Evolutionary conservation across 371 early-diverging fungal genomes (phyloP).

Genomic region (Mortierella sp.): DNA sequence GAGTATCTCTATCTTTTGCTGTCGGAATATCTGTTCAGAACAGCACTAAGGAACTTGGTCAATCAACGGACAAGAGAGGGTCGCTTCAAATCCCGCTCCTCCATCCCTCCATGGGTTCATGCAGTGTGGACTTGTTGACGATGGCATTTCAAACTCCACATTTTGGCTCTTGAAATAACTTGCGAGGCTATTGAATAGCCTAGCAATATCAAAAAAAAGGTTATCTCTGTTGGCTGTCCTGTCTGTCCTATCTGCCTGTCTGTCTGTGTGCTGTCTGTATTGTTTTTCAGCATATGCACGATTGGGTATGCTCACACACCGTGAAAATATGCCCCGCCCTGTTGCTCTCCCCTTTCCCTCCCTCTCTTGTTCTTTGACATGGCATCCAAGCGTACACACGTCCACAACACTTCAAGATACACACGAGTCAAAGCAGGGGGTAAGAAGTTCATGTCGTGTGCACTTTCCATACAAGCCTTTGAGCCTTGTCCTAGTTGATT

Average conservation of each 20-base stretch:
- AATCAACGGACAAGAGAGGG: neutral
- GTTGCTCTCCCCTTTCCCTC: neutral
- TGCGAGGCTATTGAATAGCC: neutral
- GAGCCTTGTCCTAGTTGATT: neutral
- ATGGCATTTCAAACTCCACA: conserved; percentile 6
- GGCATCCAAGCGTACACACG: conserved; percentile 7
- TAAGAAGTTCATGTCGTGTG: neutral
- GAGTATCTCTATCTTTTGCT: too few species aligned
- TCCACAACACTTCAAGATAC: neutral
- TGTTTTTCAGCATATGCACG: neutral
- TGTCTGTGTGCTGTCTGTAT: too few species aligned
- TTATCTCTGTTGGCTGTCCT: too few species aligned
- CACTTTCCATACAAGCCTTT: neutral
- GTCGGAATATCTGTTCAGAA: too few species aligned
- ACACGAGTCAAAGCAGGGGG: neutral
- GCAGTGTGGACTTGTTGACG: neutral
- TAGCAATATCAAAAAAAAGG: neutral
- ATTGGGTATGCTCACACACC: neutral
- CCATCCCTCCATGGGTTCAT: neutral
- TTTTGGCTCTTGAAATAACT: conserved; percentile 2
- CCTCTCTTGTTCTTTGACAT: neutral
- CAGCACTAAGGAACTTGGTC: neutral
- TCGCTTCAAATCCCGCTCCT: neutral
- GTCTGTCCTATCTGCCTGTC: too few species aligned
- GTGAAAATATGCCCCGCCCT: neutral